Base-by-base conservation (phyloP, 78 protist genomes). In the Neovahlkampfia damariscottae region DNA sequence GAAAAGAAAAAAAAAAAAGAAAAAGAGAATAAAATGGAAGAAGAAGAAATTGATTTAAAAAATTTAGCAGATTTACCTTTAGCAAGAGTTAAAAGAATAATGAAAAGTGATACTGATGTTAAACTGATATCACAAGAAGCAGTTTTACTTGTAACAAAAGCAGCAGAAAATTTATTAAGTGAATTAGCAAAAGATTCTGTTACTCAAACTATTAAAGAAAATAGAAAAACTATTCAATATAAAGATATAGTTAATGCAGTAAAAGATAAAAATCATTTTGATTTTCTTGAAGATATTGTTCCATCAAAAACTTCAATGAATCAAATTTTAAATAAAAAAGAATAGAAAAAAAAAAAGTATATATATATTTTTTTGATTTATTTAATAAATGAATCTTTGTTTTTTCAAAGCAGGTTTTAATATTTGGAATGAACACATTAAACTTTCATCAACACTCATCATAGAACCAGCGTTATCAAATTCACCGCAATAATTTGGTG, bases 401-500 rank as follows among this genome's bases (percentile, higher is more conserved):
- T 50, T 50, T 19, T 50, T 50, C 19, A 50, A 19, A n/a, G 62
- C 62, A 19, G 76, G 76, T 37, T 78, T 78, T 36, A 78, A 38
- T 10, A 89, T 76, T 83, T 96, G 99, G 94, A 98, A 98, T 0
- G 98, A 94, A 82, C 99, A 96, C 98, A 96, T 94, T 72, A 98
- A 86, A 0, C 91, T 83, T 81, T 92, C 98, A 80, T 98, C 99
- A 10, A 96, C 97, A 67, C 90, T 85, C 99, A 98, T 96, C 95
- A 98, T 93, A 5, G 99, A 98, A 50, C 30, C 88, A 19, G 29
- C 7, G 66, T 79, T 79, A 84, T 95, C 97, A 79, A 94, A 96
- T 82, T 98, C 97, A 35, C 98, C 98, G 82, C 98, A 96, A 80
- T 98, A 98, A 85, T 96, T 95, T 28, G 99, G 97, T n/a, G 99